Evolutionary conservation across 2,329 filamentous ascomycete species (phyloP).

Genomic region (Trichoderma atroviride): DNA sequence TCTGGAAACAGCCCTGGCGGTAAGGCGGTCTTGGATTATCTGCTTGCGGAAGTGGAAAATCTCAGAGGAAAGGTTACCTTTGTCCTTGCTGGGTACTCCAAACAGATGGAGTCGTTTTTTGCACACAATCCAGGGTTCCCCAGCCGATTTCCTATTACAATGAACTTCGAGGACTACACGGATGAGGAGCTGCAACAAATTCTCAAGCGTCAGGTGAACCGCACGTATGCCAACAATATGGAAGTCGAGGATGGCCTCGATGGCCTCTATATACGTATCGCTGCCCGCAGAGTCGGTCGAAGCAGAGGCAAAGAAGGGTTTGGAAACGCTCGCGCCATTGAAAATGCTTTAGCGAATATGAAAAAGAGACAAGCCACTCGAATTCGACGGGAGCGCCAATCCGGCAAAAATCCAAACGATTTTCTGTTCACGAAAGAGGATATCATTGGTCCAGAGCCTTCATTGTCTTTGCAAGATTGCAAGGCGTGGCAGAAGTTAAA

Average conservation of each 20-base stretch:
- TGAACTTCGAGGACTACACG: conserved; percentile 70
- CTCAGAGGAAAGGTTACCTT: conserved; percentile 70
- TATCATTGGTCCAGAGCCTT: conserved; percentile 70
- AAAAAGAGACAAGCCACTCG: conserved; percentile 61
- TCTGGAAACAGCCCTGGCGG: conserved; percentile 61
- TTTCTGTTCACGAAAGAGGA: conserved; percentile 66
- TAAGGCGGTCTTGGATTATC: conserved; percentile 65
- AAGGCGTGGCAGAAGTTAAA: conserved; percentile 61
- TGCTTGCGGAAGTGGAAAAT: conserved; percentile 75
- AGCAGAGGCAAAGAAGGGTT: conserved; percentile 68
- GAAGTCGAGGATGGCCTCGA: conserved; percentile 57
- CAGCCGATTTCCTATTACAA: conserved; percentile 66
- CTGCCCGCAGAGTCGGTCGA: conserved; percentile 61
- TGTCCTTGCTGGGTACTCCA: conserved; percentile 72
- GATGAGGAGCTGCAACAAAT: conserved; percentile 68
- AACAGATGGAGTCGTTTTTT: conserved; percentile 77
- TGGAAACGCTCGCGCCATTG: conserved; percentile 70
- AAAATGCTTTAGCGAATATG: conserved; percentile 62
- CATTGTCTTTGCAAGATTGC: conserved; percentile 52
- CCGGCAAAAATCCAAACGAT: conserved; percentile 53
- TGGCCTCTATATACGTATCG: conserved; percentile 68
- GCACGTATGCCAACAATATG: conserved; percentile 59
- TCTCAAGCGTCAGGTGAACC: conserved; percentile 55
- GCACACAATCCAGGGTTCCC: conserved; percentile 71
- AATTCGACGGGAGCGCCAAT: conserved; percentile 50